Conservation (phyloP, 75 land plant genomes). For the Adiantum capillusveneris region DNA sequence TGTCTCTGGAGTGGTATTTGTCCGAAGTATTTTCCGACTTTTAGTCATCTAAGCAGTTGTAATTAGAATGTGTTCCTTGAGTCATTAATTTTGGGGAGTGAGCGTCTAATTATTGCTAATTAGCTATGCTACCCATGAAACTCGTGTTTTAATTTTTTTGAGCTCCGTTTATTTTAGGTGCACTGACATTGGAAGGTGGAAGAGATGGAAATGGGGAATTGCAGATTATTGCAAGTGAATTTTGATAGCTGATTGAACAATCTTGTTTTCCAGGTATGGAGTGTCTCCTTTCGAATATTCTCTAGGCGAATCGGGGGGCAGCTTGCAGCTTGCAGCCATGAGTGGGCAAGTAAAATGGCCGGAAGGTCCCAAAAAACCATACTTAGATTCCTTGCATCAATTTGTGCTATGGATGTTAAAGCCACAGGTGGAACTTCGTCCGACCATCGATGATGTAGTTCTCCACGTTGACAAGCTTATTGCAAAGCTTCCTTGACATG, state of each 20-base stretch:
- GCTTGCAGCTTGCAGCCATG: conserved; percentile 81
- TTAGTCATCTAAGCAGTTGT: too few species aligned
- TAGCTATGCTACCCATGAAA: too few species aligned
- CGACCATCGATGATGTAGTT: conserved; percentile 71
- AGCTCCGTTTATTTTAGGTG: too few species aligned
- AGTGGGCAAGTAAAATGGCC: conserved; percentile 95
- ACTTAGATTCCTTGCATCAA: conserved; percentile 74
- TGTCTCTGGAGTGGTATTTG: too few species aligned
- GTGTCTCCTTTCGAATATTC: conserved; percentile 91
- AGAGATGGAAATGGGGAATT: neutral
- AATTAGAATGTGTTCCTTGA: too few species aligned
- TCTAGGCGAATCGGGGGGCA: conserved; percentile 89
- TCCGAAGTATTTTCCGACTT: too few species aligned
- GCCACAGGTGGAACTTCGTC: conserved; percentile 71
- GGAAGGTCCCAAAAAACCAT: conserved; percentile 67
- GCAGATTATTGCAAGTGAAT: neutral
- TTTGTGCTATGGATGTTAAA: conserved; percentile 94
- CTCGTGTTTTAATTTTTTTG: too few species aligned
- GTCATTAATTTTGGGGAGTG: too few species aligned
- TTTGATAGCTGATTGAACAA: neutral
- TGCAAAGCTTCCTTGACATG: conserved; percentile 34
- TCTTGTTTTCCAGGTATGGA: conserved; percentile 58
- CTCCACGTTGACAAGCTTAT: conserved; percentile 86
- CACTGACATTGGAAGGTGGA: too few species aligned
- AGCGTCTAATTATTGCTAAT: too few species aligned